phyloP scores from a whole-genome alignment of 2,329 filamentous ascomycete species.

The Hypoxylon sp. region DNA sequence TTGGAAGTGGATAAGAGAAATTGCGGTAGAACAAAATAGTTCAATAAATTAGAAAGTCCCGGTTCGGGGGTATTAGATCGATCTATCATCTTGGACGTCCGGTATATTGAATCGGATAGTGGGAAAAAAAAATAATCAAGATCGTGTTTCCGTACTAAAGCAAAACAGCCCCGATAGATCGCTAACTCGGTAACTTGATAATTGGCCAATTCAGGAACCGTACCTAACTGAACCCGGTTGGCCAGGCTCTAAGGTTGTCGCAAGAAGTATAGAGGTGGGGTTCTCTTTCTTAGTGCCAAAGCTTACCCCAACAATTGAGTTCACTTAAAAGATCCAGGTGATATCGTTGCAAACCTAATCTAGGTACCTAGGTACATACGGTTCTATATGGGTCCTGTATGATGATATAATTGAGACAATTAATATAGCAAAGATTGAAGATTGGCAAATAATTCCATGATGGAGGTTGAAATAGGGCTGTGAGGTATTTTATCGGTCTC shows the following conservation, averaged over 20 bases:
- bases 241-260: constrained; percentile 24
- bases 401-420: constrained; percentile 12
- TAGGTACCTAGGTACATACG: constrained; percentile 8
- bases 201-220: constrained; percentile 37
- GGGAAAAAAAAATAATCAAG: constrained; percentile 8
- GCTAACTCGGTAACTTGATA: constrained; percentile 31
- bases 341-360: constrained; percentile 24
- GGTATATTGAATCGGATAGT: constrained; percentile 14
- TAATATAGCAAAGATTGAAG: background rate
- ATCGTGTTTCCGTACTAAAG: constrained; percentile 19
- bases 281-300: constrained; percentile 33
- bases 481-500: constrained; percentile 29
- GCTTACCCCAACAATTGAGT: constrained; percentile 54
- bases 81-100: constrained; percentile 13
- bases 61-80: constrained; percentile 10
- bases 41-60: constrained; percentile 17
- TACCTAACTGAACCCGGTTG: constrained; percentile 29
- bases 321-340: constrained; percentile 31
- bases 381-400: background rate
- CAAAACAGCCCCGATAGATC: constrained; percentile 13
- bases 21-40: constrained; percentile 4
- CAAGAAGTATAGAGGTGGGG: constrained; percentile 6
- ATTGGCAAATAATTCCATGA: background rate
- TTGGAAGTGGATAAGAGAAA: constrained; percentile 10
- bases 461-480: constrained; percentile 5